Evolutionary conservation across 768 basidiomycete genomes (phyloP), one percentile per base, ranked within the genome.

Genomic region (Bullera alba): DNA sequence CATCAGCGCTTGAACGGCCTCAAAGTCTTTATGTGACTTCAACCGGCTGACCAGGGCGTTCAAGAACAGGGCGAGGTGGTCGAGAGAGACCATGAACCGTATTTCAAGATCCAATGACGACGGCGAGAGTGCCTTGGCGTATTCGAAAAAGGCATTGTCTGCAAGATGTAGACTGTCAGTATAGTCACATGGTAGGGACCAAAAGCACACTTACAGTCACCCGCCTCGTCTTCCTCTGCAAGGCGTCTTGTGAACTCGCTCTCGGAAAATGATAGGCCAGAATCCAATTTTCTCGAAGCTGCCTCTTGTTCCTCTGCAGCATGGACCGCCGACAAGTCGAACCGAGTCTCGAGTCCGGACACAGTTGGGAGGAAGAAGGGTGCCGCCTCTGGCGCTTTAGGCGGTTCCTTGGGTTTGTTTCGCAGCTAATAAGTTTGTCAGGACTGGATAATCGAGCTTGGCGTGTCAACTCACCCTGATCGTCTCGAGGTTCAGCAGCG

Each of bases 281-380:
- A 56, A n/a, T n/a, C n/a, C 6, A 60, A 19, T 37, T 54, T 46
- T 72, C 76, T 71, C 73, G 77, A 60, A 55, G 74, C 52, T 67
- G 71, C 56, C 15, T 50, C 44, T 2, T 41, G 30, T 16, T 52
- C 46, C 21, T 55, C 21, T 1, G 19, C 56, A 22, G 53, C 50
- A n/a, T n/a, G 17, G 25, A n/a, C 42, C 21, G 56, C 41, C 12
- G 58, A 58, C 12, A 84, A 68, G 14, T 81, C 85, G 69, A 96
- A 93, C 16, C 87, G 80, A 16, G 82, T 78, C 50, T 92, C 88
- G 10, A 90, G 80, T 10, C 91, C 93, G 3, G 86, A 84, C 10
- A 96, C 74, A 0, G 91, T 89, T 19, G 93, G 95, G 15, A 99
- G 76, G 78, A 97, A 99, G 77, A 99, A 99, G 0, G 95, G 95